Conservation (phyloP, 768 basidiomycete genomes). For the Lactarius deliciosus region DNA sequence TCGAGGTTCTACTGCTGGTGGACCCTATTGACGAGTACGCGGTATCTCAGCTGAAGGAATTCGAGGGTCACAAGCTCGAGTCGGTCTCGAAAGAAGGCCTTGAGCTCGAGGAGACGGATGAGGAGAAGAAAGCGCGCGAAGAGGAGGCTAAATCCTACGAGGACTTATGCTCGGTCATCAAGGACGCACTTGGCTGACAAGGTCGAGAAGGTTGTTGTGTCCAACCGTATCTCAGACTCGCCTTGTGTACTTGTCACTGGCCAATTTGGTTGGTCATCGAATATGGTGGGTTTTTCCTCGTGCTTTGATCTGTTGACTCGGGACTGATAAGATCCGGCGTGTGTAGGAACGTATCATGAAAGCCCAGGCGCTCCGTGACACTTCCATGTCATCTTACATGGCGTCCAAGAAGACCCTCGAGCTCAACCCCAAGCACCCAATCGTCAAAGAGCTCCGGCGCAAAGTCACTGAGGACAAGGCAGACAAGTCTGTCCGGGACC, state of each 20-base stretch:
- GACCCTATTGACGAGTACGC: conserved; percentile 99
- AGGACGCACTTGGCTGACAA: conserved; percentile 98
- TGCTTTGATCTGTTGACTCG: not conserved
- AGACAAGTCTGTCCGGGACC: conserved; percentile 96
- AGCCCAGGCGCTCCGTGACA: conserved; percentile 94
- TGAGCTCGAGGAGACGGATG: conserved; percentile 98
- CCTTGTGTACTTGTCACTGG: conserved; percentile 97
- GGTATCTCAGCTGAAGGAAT: conserved; percentile 98
- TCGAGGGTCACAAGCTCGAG: conserved; percentile 94
- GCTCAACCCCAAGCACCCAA: conserved; percentile 88
- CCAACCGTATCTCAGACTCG: conserved; percentile 96
- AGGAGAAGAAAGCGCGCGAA: conserved; percentile 92
- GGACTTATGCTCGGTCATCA: conserved; percentile 91
- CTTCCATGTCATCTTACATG: conserved; percentile 99
- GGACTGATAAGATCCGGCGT: not conserved
- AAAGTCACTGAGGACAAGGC: conserved; percentile 97
- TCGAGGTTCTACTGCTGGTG: conserved; percentile 95
- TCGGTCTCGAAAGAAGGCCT: conserved; percentile 99
- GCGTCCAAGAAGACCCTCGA: conserved; percentile 97
- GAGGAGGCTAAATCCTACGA: conserved; percentile 78
- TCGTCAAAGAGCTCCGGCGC: conserved; percentile 93
- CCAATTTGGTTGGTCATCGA: conserved; percentile 99
- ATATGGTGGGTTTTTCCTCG: conserved; percentile 66
- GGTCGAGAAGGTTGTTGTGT: conserved; percentile 98
- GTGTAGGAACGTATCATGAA: conserved; percentile 95